Evolutionary conservation across 306 rosid genomes (phyloP).

Genomic region (Pachyrhizus erosus): DNA sequence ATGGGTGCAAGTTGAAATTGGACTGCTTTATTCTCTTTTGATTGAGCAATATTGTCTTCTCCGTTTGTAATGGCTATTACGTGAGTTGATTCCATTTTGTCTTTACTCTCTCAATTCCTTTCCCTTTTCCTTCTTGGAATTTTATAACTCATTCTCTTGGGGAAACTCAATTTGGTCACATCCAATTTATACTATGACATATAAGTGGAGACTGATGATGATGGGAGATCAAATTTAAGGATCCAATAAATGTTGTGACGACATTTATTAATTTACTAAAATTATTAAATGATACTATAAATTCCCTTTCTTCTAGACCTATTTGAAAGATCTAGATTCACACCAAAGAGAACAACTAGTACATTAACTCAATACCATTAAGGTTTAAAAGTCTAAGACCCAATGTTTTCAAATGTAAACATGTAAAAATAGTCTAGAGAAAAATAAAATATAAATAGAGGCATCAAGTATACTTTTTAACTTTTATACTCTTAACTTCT

Average conservation of each 20-base stretch:
- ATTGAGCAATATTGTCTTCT: constrained; percentile 27
- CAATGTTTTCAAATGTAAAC: too few relatives aligned
- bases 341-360: neutral
- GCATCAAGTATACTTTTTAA: too few relatives aligned
- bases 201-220: constrained; percentile 14
- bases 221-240: constrained; percentile 13
- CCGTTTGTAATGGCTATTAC: constrained; percentile 54
- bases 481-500: too few relatives aligned
- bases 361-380: too few relatives aligned
- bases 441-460: too few relatives aligned
- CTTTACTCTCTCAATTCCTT: constrained; percentile 22
- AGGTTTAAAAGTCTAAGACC: too few relatives aligned
- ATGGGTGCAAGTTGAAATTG: constrained; percentile 30
- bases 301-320: neutral
- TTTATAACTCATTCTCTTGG: constrained; percentile 10
- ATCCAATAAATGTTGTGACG: neutral
- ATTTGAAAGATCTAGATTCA: neutral
- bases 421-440: too few relatives aligned
- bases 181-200: constrained; percentile 41
- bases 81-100: constrained; percentile 57
- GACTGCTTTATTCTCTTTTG: constrained; percentile 31
- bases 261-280: neutral
- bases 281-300: neutral
- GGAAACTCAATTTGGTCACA: constrained; percentile 27
- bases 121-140: neutral